Evolutionary conservation across 2,329 filamentous ascomycete species (phyloP), one percentile per base, ranked within the genome.

Genomic region (Helminthosporium solani): DNA sequence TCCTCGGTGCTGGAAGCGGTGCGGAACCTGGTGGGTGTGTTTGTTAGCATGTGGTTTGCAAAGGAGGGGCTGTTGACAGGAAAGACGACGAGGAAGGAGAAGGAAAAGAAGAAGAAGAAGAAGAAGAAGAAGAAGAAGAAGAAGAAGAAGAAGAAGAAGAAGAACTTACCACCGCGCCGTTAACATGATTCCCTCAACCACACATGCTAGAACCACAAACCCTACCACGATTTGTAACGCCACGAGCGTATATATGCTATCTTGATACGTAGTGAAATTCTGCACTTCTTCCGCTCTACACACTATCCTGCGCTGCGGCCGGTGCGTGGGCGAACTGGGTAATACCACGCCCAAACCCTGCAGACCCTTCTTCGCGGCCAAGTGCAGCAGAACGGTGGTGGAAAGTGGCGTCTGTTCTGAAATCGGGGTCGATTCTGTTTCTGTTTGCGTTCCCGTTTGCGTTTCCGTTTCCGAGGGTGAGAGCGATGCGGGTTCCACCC

Each of bases 161-260:
- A 31, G 16, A 18, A 40, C 48, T 16, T 57, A 61, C 64, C 57
- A 63, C 15, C 42, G 50, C 34, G 55, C 42, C 5, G 52, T 52
- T 19, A 57, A 18, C 25, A 61, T 57, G 3, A 66, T 21, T 4
- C 53, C 55, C 46, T 67, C 64, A 1, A 56, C 62, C 2, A 63
- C 35, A 28, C 62, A 66, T 7, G 63, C 61, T 5, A 67, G 33
- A 1, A 67, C 51, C 0, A 58, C 47, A 15, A 64, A n/a, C 2
- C 50, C 55, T 11, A 67, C 51, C 7, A 66, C 58, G 27, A 67
- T 44, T 27, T 64, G 58, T 21, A 66, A 47, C 8, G 48, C 52
- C 46, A 60, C 54, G 3, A 67, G 57, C 4, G 57, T 61, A 3
- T 57, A 31, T 21, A 55, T 54, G 12, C 61, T 63, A 33, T 50